phyloP scores from a whole-genome alignment of 352 stramenopile species.

The Achlya hypogyna region DNA sequence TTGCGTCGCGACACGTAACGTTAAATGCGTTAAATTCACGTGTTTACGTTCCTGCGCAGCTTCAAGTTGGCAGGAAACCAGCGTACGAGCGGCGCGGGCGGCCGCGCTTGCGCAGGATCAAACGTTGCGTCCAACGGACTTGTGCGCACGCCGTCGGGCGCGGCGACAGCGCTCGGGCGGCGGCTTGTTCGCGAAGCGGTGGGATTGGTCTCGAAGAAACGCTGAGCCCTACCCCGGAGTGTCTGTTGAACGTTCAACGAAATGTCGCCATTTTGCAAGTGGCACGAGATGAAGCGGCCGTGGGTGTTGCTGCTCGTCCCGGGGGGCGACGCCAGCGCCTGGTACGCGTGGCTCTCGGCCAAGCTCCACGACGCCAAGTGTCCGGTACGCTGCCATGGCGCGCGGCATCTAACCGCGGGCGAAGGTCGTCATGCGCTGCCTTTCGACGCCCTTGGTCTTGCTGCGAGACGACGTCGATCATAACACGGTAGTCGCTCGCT shows the following conservation, averaged over 20 bases:
- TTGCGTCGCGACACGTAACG: not conserved
- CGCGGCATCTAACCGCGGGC: not conserved
- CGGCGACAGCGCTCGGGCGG: no score
- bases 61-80: no score
- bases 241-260: not conserved
- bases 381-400: not conserved
- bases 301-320: not conserved
- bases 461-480: not conserved
- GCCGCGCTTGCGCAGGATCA: no score
- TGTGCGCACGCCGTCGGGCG: no score
- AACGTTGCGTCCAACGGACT: no score
- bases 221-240: not conserved
- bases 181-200: not conserved
- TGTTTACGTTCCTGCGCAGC: no score
- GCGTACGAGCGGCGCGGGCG: no score
- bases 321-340: not conserved
- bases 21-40: no score
- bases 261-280: not conserved
- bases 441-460: not conserved
- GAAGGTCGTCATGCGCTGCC: not conserved
- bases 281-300: not conserved
- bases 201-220: no score
- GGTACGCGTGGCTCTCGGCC: constrained; percentile 9
- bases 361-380: not conserved
- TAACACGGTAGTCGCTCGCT: not conserved